phyloP scores from a whole-genome alignment of 2,329 filamentous ascomycete genomes.

The Beauveria bassiana region DNA sequence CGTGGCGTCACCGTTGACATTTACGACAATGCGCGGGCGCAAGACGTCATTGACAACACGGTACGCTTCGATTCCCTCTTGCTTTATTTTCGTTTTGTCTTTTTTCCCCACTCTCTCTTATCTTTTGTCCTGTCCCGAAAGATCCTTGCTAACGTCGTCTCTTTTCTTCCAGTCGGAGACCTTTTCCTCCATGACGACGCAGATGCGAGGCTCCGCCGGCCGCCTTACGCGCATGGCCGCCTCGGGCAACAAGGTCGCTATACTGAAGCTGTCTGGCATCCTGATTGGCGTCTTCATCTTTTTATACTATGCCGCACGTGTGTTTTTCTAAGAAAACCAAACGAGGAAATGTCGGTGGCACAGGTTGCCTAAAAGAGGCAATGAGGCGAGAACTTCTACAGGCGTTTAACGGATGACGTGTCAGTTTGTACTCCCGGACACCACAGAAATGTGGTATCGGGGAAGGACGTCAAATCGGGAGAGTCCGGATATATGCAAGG shows the following conservation, averaged over 20 bases:
- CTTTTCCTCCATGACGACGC: constrained; percentile 78
- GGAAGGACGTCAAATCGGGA: not conserved
- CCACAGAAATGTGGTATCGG: too few species aligned
- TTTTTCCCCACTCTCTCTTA: not conserved
- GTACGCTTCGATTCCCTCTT: constrained; percentile 41
- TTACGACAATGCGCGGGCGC: constrained; percentile 87
- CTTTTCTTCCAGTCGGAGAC: constrained; percentile 60
- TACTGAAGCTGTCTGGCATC: constrained; percentile 82
- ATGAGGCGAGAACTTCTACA: too few species aligned
- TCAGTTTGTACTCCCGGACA: not conserved
- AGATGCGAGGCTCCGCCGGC: constrained; percentile 74
- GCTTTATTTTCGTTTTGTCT: not conserved
- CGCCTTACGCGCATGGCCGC: constrained; percentile 85
- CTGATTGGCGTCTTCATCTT: constrained; percentile 65
- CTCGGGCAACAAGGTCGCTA: constrained; percentile 81
- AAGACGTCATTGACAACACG: constrained; percentile 80
- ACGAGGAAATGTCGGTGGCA: not conserved
- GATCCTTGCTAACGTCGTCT: not conserved
- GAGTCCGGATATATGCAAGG: not conserved
- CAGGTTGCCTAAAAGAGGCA: too few species aligned
- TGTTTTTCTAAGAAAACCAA: constrained; percentile 45
- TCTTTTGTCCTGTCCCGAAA: not conserved
- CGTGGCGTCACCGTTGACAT: constrained; percentile 95
- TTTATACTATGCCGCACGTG: constrained; percentile 63
- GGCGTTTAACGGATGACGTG: not conserved